Base-by-base conservation (phyloP, 306 rosid genomes). In the Cicer cuneatum region DNA sequence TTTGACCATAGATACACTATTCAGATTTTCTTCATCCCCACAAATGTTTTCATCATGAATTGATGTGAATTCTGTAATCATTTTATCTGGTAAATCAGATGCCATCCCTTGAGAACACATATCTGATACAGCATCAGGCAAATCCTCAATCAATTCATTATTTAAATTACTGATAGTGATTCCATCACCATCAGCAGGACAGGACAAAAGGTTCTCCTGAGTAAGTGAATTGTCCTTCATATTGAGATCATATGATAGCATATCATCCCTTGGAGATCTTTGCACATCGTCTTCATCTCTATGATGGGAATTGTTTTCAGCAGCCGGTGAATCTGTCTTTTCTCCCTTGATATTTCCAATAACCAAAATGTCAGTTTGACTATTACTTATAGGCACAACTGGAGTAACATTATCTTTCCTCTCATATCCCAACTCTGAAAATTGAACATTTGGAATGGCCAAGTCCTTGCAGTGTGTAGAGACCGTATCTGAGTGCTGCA, bases 131-230 rank as follows among this genome's bases (percentile, higher is more conserved):
- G 66, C 69, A 75, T 66, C 81, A 70, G 84, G 78, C 19, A 71
- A 64, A 73, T 76, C 73, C 64, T 82, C 89, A 79, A 66, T 52
- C 65, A 82, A 81, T 77, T 90, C 92, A 66, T 75, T 83, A 61
- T 57, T 63, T 45, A 85, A 77, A 80, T 83, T 76, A 72, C 85
- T 67, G 24, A 79, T 48, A 19, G 80, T 75, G 75, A 70, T 56
- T 73, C 84, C 84, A 41, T 65, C 79, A 10, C 60, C 72, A 66
- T 83, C 81, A 12, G 79, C 43, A 7, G 85, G 70, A 14, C 71
- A 49, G 46, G 87, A 62, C 40, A 79, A 7, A 62, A 48, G 13
- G 78, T 76, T 81, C 80, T 81, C 69, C 56, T 61, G 83, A 58
- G 72, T 7, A 72, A 79, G 75, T 48, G 84, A 77, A 80, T 76